Evolutionary conservation across 2,329 filamentous ascomycete genomes (phyloP).

Genomic region (Ambrosiella beaveri): DNA sequence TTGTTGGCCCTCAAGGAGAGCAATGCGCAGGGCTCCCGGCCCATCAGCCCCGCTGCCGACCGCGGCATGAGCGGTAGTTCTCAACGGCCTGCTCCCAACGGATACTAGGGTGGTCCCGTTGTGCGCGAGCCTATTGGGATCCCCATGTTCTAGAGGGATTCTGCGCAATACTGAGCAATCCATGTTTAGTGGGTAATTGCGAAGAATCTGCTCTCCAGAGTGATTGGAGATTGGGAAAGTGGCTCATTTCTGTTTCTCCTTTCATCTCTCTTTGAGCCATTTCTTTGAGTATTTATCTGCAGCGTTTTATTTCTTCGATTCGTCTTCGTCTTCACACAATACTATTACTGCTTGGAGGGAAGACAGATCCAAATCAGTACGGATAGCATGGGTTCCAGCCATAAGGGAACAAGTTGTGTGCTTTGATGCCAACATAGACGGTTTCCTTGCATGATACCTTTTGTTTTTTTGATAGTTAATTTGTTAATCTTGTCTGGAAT

Average conservation of each 20-base stretch:
- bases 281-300: slow-evolving; percentile 13
- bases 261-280: background rate
- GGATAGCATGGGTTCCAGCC: background rate
- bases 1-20: slow-evolving; percentile 95
- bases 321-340: slow-evolving; percentile 6
- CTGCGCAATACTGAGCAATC: background rate
- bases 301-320: slow-evolving; percentile 10
- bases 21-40: slow-evolving; percentile 71
- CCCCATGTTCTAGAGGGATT: slow-evolving; percentile 3
- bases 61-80: slow-evolving; percentile 93
- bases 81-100: slow-evolving; percentile 97
- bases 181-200: no score
- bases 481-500: background rate
- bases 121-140: slow-evolving; percentile 6
- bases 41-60: slow-evolving; percentile 89
- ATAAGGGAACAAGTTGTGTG: background rate
- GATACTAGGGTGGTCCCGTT: slow-evolving; percentile 48
- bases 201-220: no score
- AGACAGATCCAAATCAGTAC: background rate
- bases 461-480: background rate
- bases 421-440: background rate
- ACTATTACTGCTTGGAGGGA: background rate
- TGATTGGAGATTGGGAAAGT: no score
- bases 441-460: background rate
- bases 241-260: background rate